Percentiles rank a stretch among this genome's conserved stretches.
phyloP scores from a whole-genome alignment of 306 rosid species.

The Prunus mume region DNA sequence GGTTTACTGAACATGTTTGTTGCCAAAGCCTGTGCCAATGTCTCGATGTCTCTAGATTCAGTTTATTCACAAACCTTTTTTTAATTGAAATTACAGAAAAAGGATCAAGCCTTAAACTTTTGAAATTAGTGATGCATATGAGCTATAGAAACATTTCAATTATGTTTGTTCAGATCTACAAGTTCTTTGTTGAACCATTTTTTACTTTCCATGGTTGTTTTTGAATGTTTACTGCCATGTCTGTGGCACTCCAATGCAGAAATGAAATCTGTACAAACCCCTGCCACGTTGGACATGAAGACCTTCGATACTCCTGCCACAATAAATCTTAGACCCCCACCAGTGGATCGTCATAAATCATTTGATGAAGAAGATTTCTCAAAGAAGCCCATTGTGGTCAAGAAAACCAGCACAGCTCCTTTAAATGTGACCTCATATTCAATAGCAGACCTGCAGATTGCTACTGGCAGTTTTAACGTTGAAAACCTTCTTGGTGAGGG shows the following conservation, averaged over 20 bases:
- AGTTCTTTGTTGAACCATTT: conserved; percentile 1
- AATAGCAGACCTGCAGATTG: conserved; percentile 90
- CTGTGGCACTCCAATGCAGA: conserved; percentile 48
- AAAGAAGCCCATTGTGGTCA: conserved; percentile 48
- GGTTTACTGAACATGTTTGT: background rate
- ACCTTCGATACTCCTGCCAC: conserved; percentile 52
- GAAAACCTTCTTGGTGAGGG: conserved; percentile 94
- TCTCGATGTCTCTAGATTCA: background rate
- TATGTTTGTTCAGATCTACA: background rate
- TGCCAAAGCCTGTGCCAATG: too few species aligned
- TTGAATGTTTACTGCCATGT: background rate
- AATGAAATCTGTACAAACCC: conserved; percentile 57
- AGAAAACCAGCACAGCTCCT: conserved; percentile 52
- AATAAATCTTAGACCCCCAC: conserved; percentile 88
- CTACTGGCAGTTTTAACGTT: conserved; percentile 90
- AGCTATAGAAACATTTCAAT: background rate
- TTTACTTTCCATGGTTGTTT: background rate
- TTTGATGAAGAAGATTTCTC: conserved; percentile 68
- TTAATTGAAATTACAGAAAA: background rate
- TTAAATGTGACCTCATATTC: conserved; percentile 76
- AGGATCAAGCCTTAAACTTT: background rate
- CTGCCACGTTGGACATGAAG: conserved; percentile 54
- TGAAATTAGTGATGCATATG: background rate
- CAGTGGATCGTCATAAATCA: conserved; percentile 81
- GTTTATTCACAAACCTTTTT: background rate